Conservation (phyloP, 2,329 filamentous ascomycete species). For the Colletotrichum sansevieriae region DNA sequence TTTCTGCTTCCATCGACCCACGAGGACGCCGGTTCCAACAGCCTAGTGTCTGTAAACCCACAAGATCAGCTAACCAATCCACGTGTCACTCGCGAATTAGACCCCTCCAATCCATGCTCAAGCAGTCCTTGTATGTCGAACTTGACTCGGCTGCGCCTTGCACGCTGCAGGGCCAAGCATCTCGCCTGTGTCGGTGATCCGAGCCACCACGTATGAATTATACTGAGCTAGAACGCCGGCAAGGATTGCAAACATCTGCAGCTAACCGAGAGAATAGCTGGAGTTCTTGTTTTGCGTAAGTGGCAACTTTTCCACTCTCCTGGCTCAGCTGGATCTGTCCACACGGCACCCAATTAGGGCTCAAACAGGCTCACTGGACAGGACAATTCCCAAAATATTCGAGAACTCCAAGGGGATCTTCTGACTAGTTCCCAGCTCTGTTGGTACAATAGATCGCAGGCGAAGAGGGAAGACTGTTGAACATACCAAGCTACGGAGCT, state of each 20-base stretch:
- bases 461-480: neutral
- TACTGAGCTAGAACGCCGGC: neutral
- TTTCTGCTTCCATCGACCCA: neutral
- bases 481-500: neutral
- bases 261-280: neutral
- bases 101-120: neutral
- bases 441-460: too few species aligned
- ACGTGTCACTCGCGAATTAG: too few species aligned
- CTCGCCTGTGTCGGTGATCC: neutral
- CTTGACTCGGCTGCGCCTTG: neutral
- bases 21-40: neutral
- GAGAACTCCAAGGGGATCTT: too few species aligned
- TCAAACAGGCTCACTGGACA: too few species aligned
- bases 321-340: too few species aligned
- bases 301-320: too few species aligned
- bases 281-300: too few species aligned
- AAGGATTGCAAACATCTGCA: neutral
- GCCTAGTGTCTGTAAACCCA: neutral
- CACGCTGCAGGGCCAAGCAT: neutral
- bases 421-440: too few species aligned
- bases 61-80: too few species aligned
- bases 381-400: too few species aligned
- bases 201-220: too few species aligned
- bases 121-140: neutral
- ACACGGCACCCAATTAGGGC: too few species aligned